These are phyloP conservation scores for Fusarium sp. DNA, from an alignment of 2,329 filamentous ascomycete genomes.

Conservation along the genomic window DNA sequence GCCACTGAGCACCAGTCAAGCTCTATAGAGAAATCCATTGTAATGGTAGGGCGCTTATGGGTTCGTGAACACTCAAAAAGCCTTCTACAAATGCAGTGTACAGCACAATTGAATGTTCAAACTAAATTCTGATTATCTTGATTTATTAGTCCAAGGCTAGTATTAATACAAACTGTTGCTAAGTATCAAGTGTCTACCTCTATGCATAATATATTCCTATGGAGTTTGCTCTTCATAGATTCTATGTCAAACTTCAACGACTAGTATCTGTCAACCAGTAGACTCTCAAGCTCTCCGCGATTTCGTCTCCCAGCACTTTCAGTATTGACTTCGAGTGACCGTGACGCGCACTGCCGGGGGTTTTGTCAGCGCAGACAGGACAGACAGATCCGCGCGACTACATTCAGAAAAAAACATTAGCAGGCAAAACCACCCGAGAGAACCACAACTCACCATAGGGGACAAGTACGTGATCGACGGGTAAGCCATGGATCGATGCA, in stretches of 20 bases:
- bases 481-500: constrained; percentile 41
- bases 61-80: background rate
- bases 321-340: background rate
- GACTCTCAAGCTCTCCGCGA: too few relatives aligned
- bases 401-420: background rate
- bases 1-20: too few relatives aligned
- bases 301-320: background rate
- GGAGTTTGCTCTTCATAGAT: too few relatives aligned
- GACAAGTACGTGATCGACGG: constrained; percentile 33
- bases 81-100: background rate
- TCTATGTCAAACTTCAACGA: too few relatives aligned
- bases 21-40: background rate
- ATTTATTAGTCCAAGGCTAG: too few relatives aligned
- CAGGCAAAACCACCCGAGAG: rapidly evolving
- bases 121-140: too few relatives aligned
- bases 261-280: too few relatives aligned
- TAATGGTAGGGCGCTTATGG: background rate
- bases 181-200: too few relatives aligned
- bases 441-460: constrained; percentile 23
- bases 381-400: constrained; percentile 18
- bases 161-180: too few relatives aligned
- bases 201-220: too few relatives aligned
- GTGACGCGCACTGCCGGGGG: background rate
- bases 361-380: background rate
- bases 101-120: too few relatives aligned